Evolutionary conservation across 441 rosid genomes (phyloP), one percentile per base, ranked within the genome.

Genomic region (Erodium texanum): DNA sequence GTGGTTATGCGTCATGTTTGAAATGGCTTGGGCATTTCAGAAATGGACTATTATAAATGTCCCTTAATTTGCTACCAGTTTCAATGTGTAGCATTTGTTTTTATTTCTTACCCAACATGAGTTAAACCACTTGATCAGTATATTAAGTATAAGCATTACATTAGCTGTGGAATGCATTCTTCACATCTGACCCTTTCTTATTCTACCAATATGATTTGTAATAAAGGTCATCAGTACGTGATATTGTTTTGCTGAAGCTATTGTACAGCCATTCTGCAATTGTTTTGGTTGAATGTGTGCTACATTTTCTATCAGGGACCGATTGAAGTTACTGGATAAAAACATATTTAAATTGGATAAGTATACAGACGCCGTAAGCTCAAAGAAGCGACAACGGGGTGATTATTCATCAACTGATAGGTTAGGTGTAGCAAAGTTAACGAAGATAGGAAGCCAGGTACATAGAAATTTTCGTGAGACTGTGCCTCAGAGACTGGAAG

Each of bases 401-500:
- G 88, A 83, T 70, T 64, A 75, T 66, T n/a, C 70, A 68, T 48
- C 71, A 66, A 77, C 66, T 72, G 88, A 77, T 48, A 85, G 82
- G 58, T 69, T 79, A 41, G 70, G 72, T 68, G 85, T 82, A 27
- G 62, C 77, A 29, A 82, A 74, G 61, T 59, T 77, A 71, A 66
- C 71, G 32, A 85, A 80, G 77, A 66, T 70, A 76, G 86, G 82
- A 36, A 66, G 68, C 67, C 80, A 79, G 73, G 63, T 80, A 43
- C 85, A 79, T 63, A 78, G 79, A 66, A 85, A 70, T 64, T 41
- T 82, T 70, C 56, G 83, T 5, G 92, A 83, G 36, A 71, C 72
- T 54, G 76, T 70, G 72, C 66, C 81, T 73, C 85, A 76, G 73
- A 83, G 85, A 75, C 69, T 76, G 54, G 87, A 86, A 73, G 87